A percentile compares a stretch with the other conserved stretches of the same genome.
phyloP scores from a whole-genome alignment of 768 basidiomycete species.

The Dictyophora rubrovolvata region DNA sequence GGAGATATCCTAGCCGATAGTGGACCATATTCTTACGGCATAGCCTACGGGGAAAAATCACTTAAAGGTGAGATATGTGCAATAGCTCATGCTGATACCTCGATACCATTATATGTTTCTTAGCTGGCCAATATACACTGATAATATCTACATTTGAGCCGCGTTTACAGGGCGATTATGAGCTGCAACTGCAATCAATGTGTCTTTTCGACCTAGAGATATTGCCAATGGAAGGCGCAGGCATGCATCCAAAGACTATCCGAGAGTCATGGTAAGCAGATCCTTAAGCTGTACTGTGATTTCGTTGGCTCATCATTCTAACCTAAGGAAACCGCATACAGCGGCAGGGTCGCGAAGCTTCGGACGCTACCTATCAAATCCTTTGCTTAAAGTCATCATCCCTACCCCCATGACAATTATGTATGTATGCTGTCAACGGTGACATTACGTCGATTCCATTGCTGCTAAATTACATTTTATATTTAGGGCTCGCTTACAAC shows the following conservation, averaged over 20 bases:
- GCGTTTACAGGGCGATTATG: conserved; percentile 52
- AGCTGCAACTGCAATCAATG: conserved; percentile 53
- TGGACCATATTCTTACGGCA: conserved; percentile 74
- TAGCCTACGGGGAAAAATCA: conserved; percentile 42
- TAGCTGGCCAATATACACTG: conserved; percentile 74
- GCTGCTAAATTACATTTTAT: not conserved
- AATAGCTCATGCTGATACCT: not conserved
- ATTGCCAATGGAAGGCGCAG: conserved; percentile 82
- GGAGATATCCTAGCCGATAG: conserved; percentile 66
- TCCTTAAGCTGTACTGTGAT: not conserved
- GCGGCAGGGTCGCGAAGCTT: conserved; percentile 66
- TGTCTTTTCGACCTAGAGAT: conserved; percentile 47
- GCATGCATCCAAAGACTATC: conserved; percentile 67
- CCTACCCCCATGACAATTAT: conserved; percentile 43
- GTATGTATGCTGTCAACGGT: conserved; percentile 28
- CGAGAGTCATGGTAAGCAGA: conserved; percentile 63
- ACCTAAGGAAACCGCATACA: conserved; percentile 39
- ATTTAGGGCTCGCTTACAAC: conserved; percentile 60
- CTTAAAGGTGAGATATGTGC: conserved; percentile 39
- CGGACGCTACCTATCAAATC: conserved; percentile 56
- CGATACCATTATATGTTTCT: conserved; percentile 8
- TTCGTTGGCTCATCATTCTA: not conserved
- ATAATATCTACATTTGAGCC: conserved; percentile 83
- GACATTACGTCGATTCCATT: not conserved
- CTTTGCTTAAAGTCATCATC: conserved; percentile 53